Conservation (phyloP, 139 green algal genomes). For the Auxenochlorella pyrenoidosa region DNA sequence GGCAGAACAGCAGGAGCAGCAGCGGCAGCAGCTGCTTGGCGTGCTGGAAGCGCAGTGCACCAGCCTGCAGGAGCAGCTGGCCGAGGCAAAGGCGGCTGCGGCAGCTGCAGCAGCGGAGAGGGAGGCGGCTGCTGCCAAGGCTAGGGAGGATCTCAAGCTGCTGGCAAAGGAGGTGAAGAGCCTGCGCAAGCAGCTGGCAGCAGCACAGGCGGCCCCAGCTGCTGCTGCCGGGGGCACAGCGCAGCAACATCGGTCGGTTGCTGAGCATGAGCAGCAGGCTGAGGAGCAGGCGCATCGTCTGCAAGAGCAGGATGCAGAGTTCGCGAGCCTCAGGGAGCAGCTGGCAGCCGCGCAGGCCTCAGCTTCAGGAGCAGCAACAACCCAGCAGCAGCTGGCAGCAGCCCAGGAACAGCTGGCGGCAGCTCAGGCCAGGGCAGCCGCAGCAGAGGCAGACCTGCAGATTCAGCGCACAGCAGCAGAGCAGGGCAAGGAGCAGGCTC, state of each 20-base stretch:
- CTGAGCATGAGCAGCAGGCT: not conserved
- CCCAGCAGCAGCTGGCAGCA: no score
- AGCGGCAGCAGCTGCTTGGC: constrained; percentile 9
- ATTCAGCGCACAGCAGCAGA: not conserved
- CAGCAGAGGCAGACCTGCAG: not conserved
- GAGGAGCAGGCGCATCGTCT: not conserved
- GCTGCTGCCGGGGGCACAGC: not conserved
- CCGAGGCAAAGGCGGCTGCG: constrained; percentile 6
- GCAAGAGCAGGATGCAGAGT: not conserved
- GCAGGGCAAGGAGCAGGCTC: not conserved
- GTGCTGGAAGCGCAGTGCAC: not conserved
- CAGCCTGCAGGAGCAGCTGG: constrained; percentile 5
- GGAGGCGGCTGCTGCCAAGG: constrained; percentile 33
- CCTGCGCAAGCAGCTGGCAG: constrained; percentile 33
- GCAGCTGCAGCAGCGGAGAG: constrained; percentile 11
- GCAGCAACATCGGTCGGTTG: not conserved
- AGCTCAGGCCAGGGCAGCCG: not conserved
- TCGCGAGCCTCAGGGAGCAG: constrained; percentile 4
- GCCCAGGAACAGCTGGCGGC: not conserved
- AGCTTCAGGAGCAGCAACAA: not conserved
- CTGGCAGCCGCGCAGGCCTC: constrained; percentile 1
- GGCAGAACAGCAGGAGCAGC: not conserved
- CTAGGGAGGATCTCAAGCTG: constrained; percentile 28
- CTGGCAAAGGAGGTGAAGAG: constrained; percentile 44
- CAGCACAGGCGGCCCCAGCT: not conserved